A percentile compares a stretch with the other conserved stretches of the same genome.
Evolutionary conservation across 1,284 basidiomycete species (phyloP).

Genomic region (Chondrostereum purpureum): DNA sequence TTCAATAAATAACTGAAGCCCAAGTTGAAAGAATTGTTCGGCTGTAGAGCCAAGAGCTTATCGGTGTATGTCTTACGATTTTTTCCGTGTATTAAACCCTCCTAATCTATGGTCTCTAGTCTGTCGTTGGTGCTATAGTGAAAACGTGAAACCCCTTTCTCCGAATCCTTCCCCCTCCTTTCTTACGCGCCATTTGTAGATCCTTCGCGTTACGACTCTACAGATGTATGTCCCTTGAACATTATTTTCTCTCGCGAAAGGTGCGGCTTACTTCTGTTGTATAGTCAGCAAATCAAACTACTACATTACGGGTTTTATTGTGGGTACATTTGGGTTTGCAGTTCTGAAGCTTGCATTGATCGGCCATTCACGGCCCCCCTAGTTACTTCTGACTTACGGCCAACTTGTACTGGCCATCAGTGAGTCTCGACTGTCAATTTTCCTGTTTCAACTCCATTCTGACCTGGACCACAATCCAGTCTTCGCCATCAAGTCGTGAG

Average conservation of each 20-base stretch:
- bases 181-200: slow-evolving; percentile 25
- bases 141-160: slow-evolving; percentile 53
- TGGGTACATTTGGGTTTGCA: slow-evolving; percentile 26
- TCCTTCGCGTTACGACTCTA: slow-evolving; percentile 62
- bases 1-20: neutral
- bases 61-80: slow-evolving; percentile 47
- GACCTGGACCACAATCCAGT: slow-evolving; percentile 19
- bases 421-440: slow-evolving; percentile 14
- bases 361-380: too few relatives aligned
- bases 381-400: slow-evolving; percentile 40
- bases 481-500: slow-evolving; percentile 44
- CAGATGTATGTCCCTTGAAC: slow-evolving; percentile 47
- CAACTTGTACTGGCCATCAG: slow-evolving; percentile 39
- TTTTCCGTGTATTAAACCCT: too few relatives aligned
- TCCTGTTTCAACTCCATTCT: slow-evolving; percentile 2
- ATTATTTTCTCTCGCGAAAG: too few relatives aligned
- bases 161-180: neutral
- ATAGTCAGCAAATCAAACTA: slow-evolving; percentile 57
- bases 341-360: neutral
- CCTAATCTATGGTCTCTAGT: too few relatives aligned
- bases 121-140: slow-evolving; percentile 51
- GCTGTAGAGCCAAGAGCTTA: slow-evolving; percentile 47
- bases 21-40: neutral
- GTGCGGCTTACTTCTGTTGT: slow-evolving; percentile 8
- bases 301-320: slow-evolving; percentile 46